Percentiles rank a stretch among this genome's conserved stretches.
Evolutionary conservation across 2,329 filamentous ascomycete genomes (phyloP).

Genomic region (Capronia coronata): DNA sequence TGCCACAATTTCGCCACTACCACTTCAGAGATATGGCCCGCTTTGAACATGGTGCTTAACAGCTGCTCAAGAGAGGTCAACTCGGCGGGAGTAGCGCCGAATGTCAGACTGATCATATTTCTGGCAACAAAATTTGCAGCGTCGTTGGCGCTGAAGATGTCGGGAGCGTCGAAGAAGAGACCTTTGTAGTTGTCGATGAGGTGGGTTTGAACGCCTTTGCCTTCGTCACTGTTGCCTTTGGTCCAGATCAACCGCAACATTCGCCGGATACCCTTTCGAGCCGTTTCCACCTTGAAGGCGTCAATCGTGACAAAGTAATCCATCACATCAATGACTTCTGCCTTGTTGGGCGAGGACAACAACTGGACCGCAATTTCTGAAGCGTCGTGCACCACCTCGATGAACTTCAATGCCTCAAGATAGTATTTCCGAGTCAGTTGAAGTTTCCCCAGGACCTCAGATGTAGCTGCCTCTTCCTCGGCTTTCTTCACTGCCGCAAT

Average conservation of each 20-base stretch:
- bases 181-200: conserved; percentile 94
- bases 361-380: conserved; percentile 78
- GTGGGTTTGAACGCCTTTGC: conserved; percentile 94
- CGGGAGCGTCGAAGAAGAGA: conserved; percentile 92
- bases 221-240: conserved; percentile 97
- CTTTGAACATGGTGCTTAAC: conserved; percentile 95
- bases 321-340: conserved; percentile 97
- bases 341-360: conserved; percentile 92
- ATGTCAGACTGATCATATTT: conserved; percentile 98
- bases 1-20: conserved; percentile 95
- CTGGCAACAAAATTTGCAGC: conserved; percentile 91
- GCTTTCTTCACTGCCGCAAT: conserved; percentile 68
- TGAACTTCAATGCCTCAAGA: conserved; percentile 86
- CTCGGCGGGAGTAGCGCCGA: conserved; percentile 89
- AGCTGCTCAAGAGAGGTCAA: conserved; percentile 92
- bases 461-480: conserved; percentile 78
- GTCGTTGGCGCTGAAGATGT: conserved; percentile 79
- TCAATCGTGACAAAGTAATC: conserved; percentile 95
- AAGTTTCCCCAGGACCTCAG: conserved; percentile 79
- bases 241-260: conserved; percentile 99
- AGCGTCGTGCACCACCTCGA: conserved; percentile 79
- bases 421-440: conserved; percentile 87
- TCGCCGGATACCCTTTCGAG: conserved; percentile 82
- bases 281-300: conserved; percentile 91
- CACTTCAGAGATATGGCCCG: conserved; percentile 73